A percentile compares a stretch with the other conserved stretches of the same genome.
phyloP scores from a whole-genome alignment of 495 filamentous ascomycete genomes.

The Talaromyces stipitatus region DNA sequence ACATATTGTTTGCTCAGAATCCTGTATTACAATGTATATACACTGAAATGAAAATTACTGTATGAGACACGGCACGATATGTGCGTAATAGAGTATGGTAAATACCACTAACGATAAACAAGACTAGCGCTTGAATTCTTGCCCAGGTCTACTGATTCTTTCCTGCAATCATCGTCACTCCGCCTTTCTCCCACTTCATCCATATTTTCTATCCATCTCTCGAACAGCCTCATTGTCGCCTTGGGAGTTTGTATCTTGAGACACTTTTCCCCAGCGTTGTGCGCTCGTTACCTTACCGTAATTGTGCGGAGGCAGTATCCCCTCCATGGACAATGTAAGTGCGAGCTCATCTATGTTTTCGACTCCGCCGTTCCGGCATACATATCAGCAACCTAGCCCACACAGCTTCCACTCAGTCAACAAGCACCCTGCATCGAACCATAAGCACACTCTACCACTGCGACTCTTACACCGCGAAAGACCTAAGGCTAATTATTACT shows the following conservation, averaged over 20 bases:
- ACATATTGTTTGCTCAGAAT: too few species aligned
- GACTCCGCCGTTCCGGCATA: slow-evolving; percentile 3
- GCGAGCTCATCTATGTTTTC: not conserved
- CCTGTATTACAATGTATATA: too few species aligned
- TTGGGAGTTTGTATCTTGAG: not conserved
- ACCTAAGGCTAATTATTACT: slow-evolving; percentile 20
- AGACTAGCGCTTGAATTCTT: not conserved
- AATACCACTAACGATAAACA: not conserved
- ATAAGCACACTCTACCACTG: slow-evolving; percentile 7
- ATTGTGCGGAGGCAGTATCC: slow-evolving; percentile 26
- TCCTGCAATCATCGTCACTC: slow-evolving; percentile 1
- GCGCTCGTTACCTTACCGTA: not conserved
- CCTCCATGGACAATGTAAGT: slow-evolving; percentile 44
- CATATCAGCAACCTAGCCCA: not conserved
- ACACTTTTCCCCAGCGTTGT: not conserved
- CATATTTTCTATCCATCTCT: not conserved
- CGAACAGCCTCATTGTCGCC: not conserved
- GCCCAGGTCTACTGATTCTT: not conserved
- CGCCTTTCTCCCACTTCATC: not conserved
- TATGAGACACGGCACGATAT: not conserved
- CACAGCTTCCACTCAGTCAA: not conserved
- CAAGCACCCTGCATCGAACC: not conserved
- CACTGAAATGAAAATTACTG: not conserved
- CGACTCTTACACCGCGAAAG: slow-evolving; percentile 13
- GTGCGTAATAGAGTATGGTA: not conserved